Base-by-base conservation (phyloP, 495 filamentous ascomycete genomes). In the Acidiella bohemica region DNA sequence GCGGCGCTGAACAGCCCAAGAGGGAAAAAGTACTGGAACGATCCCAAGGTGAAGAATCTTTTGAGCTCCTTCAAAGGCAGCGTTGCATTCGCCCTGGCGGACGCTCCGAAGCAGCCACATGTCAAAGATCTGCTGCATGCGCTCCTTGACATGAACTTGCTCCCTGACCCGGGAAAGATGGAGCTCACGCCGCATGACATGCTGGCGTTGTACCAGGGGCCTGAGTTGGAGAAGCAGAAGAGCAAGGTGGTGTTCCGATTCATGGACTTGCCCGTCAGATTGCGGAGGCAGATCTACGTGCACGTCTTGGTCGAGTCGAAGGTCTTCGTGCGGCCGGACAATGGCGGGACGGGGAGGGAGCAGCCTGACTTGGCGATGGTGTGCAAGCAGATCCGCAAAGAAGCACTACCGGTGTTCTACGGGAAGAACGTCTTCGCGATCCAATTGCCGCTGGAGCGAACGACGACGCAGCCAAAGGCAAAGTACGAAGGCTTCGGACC, bases 351-450 rank as follows among this genome's bases (percentile, higher is more conserved):
- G 2, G 46, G 36, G 7, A 28, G 20, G 3, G 47, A 43, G 24
- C 46, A 53, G 33, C 42, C 47, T 12, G 50, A 49, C 17, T 24
- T 53, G 19, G 39, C 46, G 3, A 42, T 38, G 29, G 50, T 53
- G 10, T 32, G 32, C 21, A 32, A 25, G 14, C 31, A 42, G 17
- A 17, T 50, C 9, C 36, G 50, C 2, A 24, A 12, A 13, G 49
- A 53, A n/a, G 39, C 44, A 13, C 30, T 50, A 13, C 42, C 41
- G 3, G 33, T 46, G 28, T 50, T 40, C 41, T 53, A 49, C 28
- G 41, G 28, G 1, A 37, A 37, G 26, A 47, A 48, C 28, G 42
- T 36, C 6, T 53, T 53, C 31, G 32, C 36, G 5, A 19, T 53
- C 19, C 31, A 45, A 21, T 8, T 42, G 26, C 26, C 32, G 18